These are phyloP conservation scores for Pyrenophora seminiperda DNA, from an alignment of 2,329 filamentous ascomycete species.

Conservation along the genomic window DNA sequence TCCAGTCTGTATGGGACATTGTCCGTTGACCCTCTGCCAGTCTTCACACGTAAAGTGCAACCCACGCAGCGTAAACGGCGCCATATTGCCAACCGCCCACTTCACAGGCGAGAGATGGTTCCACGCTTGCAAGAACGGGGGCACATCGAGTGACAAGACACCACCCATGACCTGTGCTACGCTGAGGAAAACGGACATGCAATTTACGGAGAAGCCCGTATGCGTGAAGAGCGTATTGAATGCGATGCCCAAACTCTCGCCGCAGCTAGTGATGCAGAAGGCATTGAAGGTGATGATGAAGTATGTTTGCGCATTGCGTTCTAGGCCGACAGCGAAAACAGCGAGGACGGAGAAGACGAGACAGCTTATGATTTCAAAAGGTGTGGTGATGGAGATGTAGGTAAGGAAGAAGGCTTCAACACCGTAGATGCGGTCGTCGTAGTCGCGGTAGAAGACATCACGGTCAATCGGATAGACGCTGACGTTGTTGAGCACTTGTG, in stretches of 20 bases:
- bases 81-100: slow-evolving; percentile 70
- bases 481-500: slow-evolving; percentile 71
- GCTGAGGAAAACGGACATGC: slow-evolving; percentile 71
- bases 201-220: slow-evolving; percentile 76
- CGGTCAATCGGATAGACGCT: slow-evolving; percentile 73
- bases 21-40: slow-evolving; percentile 63
- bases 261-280: slow-evolving; percentile 75
- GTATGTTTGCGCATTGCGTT: slow-evolving; percentile 66
- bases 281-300: slow-evolving; percentile 71
- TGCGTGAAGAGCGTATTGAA: slow-evolving; percentile 79
- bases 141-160: slow-evolving; percentile 10
- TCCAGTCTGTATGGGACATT: slow-evolving; percentile 69
- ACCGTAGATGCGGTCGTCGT: slow-evolving; percentile 73
- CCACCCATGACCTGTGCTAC: slow-evolving; percentile 70
- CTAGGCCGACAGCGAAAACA: slow-evolving; percentile 68
- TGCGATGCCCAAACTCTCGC: slow-evolving; percentile 77
- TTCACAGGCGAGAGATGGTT: slow-evolving; percentile 76
- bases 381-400: slow-evolving; percentile 72
- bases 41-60: slow-evolving; percentile 68
- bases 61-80: slow-evolving; percentile 66
- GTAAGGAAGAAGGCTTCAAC: slow-evolving; percentile 72
- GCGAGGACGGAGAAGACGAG: slow-evolving; percentile 69
- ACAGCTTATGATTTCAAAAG: slow-evolving; percentile 70
- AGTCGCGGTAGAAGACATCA: slow-evolving; percentile 78
- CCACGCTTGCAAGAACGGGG: slow-evolving; percentile 51